Evolutionary conservation across 2,329 filamentous ascomycete species (phyloP), one percentile per base, ranked within the genome.

Genomic region (Ceratocystis eucalypticola): DNA sequence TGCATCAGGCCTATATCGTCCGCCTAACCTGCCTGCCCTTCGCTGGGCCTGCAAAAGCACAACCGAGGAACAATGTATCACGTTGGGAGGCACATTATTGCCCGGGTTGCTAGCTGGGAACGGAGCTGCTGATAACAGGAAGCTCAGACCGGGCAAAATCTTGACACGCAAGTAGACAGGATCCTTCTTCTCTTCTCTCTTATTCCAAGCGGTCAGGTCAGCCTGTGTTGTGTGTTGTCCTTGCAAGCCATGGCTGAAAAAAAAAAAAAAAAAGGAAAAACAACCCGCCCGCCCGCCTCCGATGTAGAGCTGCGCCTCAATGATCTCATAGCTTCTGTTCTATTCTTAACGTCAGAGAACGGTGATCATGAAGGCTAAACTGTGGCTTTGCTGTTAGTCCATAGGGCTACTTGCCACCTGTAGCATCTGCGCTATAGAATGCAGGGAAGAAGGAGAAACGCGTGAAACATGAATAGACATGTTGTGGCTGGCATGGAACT

Each of bases 311-410:
- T 59, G 55, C 55, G 55, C 55, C 55, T 59, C 55, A 59, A 37
- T 59, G 55, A 59, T 59, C 12, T 59, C 55, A 59, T 59, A 37
- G 28, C 55, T 28, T 20, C 3, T 22, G 17, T 48, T 55, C 50
- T 30, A 59, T 33, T 33, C 55, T 37, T 59, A 59, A n/a, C 17
- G 25, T 59, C 8, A 30, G 25, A 8, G 28, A 59, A 30, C 15
- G 25, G 25, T 33, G 30, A 28, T 15, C 25, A 57, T 50, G 25
- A 17, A 57, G 53, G 22, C 22, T 10, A 30, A 59, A 15, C 12
- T 15, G 28, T 59, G 55, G 28, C 55, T 59, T 59, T 59, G 55
- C 55, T 59, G 55, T 59, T 17, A 59, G 33, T 37, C 33, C 25
- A 59, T 30, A 33, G 15, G 22, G 53, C 53, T 57, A 28, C 22